These are phyloP conservation scores for Psilocybe mexicana DNA, from an alignment of 1,284 basidiomycete species.

Conservation along the genomic window DNA sequence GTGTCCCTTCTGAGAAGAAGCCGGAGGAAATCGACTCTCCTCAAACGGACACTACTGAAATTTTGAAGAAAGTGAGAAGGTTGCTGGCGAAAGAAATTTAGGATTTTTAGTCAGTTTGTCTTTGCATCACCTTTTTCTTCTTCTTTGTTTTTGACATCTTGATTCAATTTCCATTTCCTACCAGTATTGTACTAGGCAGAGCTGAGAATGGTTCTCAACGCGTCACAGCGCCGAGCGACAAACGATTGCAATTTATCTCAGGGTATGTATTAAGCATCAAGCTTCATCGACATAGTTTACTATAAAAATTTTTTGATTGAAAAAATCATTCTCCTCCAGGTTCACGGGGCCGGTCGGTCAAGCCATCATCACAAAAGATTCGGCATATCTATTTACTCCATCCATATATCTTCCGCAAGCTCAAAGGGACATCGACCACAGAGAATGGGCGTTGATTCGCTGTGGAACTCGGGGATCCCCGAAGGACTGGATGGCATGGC, in stretches of 20 bases:
- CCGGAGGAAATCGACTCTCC: slow-evolving; percentile 55
- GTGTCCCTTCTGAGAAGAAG: too few species aligned
- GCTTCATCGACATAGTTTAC: too few species aligned
- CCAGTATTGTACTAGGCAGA: slow-evolving; percentile 68
- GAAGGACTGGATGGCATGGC: slow-evolving; percentile 82
- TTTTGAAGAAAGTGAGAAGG: slow-evolving; percentile 66
- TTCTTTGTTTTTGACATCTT: neutral
- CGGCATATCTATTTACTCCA: slow-evolving; percentile 80
- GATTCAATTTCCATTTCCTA: slow-evolving; percentile 17
- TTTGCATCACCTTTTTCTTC: neutral
- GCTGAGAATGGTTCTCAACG: slow-evolving; percentile 92
- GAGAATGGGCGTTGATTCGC: slow-evolving; percentile 74
- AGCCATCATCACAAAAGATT: slow-evolving; percentile 70
- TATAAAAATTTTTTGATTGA: neutral
- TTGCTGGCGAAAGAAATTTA: slow-evolving; percentile 75
- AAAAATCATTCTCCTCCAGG: slow-evolving; percentile 39
- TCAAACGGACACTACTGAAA: slow-evolving; percentile 56
- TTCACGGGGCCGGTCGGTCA: slow-evolving; percentile 88
- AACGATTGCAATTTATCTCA: slow-evolving; percentile 81
- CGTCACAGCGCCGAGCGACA: slow-evolving; percentile 71
- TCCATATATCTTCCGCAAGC: slow-evolving; percentile 92
- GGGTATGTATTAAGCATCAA: slow-evolving; percentile 49
- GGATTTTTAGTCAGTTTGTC: slow-evolving; percentile 79
- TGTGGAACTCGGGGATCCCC: slow-evolving; percentile 61
- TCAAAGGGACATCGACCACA: slow-evolving; percentile 65